Conservation (phyloP, 1,139 yeast species). For the Meyerozyma elateridarum region DNA sequence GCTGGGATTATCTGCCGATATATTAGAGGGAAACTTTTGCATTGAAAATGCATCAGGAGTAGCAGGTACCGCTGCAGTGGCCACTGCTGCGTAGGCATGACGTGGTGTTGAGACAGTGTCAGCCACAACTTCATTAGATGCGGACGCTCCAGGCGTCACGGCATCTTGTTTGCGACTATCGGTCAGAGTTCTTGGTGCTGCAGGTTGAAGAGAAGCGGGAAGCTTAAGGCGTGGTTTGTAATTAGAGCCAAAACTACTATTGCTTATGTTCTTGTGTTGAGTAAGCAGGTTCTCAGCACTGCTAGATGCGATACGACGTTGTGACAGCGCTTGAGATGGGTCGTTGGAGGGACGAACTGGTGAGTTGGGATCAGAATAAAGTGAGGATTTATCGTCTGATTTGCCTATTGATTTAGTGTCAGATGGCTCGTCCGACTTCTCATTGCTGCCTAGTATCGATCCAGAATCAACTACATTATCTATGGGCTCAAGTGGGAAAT, state of each 20-base stretch:
- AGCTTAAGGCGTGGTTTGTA: conserved; percentile 32
- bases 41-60: conserved; percentile 12
- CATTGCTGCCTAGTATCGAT: not conserved
- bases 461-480: not conserved
- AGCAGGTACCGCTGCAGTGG: conserved; percentile 14
- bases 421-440: too few species aligned
- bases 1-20: conserved; percentile 4
- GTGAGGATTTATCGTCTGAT: conserved; percentile 2
- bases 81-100: conserved; percentile 11
- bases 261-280: conserved; percentile 19
- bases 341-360: conserved; percentile 2
- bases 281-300: conserved; percentile 7
- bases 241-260: conserved; percentile 22
- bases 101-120: conserved; percentile 7
- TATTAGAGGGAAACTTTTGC: conserved; percentile 5
- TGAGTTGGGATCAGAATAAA: conserved; percentile 3
- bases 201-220: conserved; percentile 21
- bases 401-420: not conserved
- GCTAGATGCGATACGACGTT: conserved; percentile 3
- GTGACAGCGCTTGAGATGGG: conserved; percentile 3
- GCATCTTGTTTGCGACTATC: not conserved
- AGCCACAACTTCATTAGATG: conserved; percentile 7
- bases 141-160: conserved; percentile 3
- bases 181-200: conserved; percentile 2
- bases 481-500: not conserved